Conservation (phyloP, 768 basidiomycete species). For the Tulasnella calospora region DNA sequence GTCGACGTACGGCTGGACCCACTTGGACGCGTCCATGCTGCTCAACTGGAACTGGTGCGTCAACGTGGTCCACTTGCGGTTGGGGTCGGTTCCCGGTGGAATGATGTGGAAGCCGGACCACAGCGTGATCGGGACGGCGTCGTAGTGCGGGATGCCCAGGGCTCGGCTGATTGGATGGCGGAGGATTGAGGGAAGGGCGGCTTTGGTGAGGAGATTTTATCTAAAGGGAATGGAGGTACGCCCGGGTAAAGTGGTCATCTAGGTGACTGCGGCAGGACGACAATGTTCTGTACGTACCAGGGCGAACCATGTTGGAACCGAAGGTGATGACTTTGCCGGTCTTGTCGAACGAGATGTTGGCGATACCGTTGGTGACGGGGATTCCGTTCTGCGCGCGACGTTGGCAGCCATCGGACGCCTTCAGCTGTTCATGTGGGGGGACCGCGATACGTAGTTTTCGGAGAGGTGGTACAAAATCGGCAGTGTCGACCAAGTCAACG, state of each 20-base stretch:
- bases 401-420: too few relatives aligned
- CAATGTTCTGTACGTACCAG: slow-evolving; percentile 42
- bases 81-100: background rate
- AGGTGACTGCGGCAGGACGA: too few relatives aligned
- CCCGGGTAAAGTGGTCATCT: too few relatives aligned
- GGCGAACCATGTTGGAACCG: slow-evolving; percentile 41
- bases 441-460: too few relatives aligned
- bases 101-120: background rate
- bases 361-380: slow-evolving; percentile 42
- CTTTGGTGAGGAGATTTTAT: slow-evolving; percentile 36
- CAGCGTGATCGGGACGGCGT: background rate
- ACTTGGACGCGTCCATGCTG: background rate
- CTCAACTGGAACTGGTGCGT: background rate
- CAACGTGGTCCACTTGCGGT: background rate
- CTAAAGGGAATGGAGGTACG: background rate
- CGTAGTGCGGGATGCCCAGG: background rate
- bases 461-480: too few relatives aligned
- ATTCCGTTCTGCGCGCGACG: slow-evolving; percentile 40
- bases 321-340: slow-evolving; percentile 43
- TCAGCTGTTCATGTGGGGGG: too few relatives aligned
- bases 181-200: slow-evolving; percentile 35
- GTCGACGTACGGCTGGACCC: background rate
- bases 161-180: background rate
- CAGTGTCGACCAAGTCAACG: too few relatives aligned
- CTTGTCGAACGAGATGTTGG: too few relatives aligned